phyloP scores from a whole-genome alignment of 1,284 basidiomycete genomes.

The Cutaneotrichosporon sp. region DNA sequence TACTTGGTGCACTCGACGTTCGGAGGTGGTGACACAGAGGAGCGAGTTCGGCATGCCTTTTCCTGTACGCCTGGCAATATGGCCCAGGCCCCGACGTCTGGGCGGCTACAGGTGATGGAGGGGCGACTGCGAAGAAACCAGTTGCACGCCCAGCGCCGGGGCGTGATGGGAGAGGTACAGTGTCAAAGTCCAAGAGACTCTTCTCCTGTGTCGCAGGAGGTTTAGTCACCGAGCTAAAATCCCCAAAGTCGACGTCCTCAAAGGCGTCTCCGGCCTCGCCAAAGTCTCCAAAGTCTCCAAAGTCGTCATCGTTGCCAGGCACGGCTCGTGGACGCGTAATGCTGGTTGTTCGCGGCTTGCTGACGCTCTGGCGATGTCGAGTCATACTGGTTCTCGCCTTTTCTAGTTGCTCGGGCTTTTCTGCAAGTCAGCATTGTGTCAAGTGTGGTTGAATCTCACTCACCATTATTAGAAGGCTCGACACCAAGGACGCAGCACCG shows the following conservation, averaged over 20 bases:
- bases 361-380: background rate
- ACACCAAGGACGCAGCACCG: constrained; percentile 66
- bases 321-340: background rate
- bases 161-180: constrained; percentile 49
- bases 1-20: constrained; percentile 61
- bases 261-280: constrained; percentile 39
- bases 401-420: background rate
- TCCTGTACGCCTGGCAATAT: constrained; percentile 45
- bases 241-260: constrained; percentile 84
- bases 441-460: background rate
- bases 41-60: constrained; percentile 38
- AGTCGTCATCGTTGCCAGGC: constrained; percentile 36
- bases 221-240: constrained; percentile 58
- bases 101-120: constrained; percentile 22
- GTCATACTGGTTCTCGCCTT: background rate
- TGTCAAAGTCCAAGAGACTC: constrained; percentile 52
- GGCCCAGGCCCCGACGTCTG: constrained; percentile 29
- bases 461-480: constrained; percentile 31
- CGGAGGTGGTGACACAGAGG: constrained; percentile 45
- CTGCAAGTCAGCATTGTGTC: background rate
- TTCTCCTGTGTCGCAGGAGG: constrained; percentile 31
- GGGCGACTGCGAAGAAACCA: constrained; percentile 52
- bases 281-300: constrained; percentile 50
- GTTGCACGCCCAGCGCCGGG: constrained; percentile 36
- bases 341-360: constrained; percentile 8